Base-by-base conservation (phyloP, 345 rosid genomes). In the sweet orange (Citrus sinensis) region DNA sequence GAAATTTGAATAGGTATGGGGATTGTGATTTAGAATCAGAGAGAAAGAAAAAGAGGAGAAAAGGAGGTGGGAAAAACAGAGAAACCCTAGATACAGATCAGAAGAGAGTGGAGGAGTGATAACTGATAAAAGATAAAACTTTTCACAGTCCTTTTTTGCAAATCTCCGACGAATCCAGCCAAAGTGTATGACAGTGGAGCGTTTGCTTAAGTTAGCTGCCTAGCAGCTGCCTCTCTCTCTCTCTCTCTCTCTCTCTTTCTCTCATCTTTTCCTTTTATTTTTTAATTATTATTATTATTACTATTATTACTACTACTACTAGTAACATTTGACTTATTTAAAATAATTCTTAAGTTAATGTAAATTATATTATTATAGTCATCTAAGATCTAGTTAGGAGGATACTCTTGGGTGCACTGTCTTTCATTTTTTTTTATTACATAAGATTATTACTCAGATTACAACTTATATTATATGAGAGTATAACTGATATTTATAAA, bases 161-260 rank as follows among this genome's bases (percentile, higher is more conserved):
- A 49, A 49, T 70, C 78, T 74, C 76, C 78, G 81, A 83, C 67
- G 83, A 59, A 76, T 79, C 80, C 30, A 75, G 87, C 74, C 90
- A 84, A 87, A 83, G 89, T 80, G 90, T 84, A 78, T 82, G 89
- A 88, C 92, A 87, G 89, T 60, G 70, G 63, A 42, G 85, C 82
- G 61, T 54, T 22, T 22, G 29, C 11, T 37, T 6, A 34, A 66
- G n/a, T 7, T 22, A 0, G 24, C 49, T 24, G 5, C 37, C 37
- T 5, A 5, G 37, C 0, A 27, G 27, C 75, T 37, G 9, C 40
- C 42, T 14, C 29, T 32, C 37, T 22, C 10, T 24, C 16, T 71
- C 42, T 29, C 16, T 30, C 34, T 17, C 9, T 42, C 9, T 71
- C 42, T 29, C 16, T 30, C 14, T 71, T 29, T 29, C 16, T 30